A percentile compares a stretch with the other conserved stretches of the same genome.
Conservation (phyloP, 106 monocot genomes). For the Cymbidium sinense region DNA sequence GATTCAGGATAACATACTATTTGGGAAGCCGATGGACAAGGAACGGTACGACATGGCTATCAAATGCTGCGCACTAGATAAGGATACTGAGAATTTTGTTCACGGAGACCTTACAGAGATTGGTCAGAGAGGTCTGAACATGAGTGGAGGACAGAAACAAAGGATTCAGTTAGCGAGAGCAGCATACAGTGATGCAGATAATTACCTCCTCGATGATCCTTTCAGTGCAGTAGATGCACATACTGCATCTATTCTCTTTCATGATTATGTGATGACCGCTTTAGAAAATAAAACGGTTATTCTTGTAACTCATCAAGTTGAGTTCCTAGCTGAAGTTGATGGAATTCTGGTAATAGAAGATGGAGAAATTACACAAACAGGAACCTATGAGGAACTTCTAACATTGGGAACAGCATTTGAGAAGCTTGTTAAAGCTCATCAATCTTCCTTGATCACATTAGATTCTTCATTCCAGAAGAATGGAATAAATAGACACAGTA, state of each 20-base stretch:
- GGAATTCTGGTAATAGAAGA: slow-evolving; percentile 77
- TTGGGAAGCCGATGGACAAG: slow-evolving; percentile 62
- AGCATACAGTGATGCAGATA: too few relatives aligned
- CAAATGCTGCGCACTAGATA: slow-evolving; percentile 61
- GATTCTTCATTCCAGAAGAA: slow-evolving; percentile 20
- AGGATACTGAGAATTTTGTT: slow-evolving; percentile 67
- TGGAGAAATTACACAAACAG: slow-evolving; percentile 57
- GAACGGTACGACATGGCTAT: slow-evolving; percentile 52
- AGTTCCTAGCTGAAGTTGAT: slow-evolving; percentile 67
- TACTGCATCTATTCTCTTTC: slow-evolving; percentile 67
- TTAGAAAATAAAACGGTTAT: slow-evolving; percentile 72
- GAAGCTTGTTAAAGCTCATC: too few relatives aligned
- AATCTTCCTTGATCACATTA: too few relatives aligned
- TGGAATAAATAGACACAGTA: too few relatives aligned
- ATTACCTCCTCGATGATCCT: too few relatives aligned
- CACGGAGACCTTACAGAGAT: slow-evolving; percentile 87
- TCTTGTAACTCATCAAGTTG: slow-evolving; percentile 86
- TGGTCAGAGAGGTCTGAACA: slow-evolving; percentile 89
- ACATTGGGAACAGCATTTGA: too few relatives aligned
- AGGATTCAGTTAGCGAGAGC: too few relatives aligned
- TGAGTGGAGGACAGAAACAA: slow-evolving; percentile 99
- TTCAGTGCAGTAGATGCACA: too few relatives aligned
- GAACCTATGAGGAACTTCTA: too few relatives aligned
- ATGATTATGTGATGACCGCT: slow-evolving; percentile 63
- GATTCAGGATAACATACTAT: slow-evolving; percentile 65